Evolutionary conservation across 345 rosid species (phyloP).

Genomic region (Eucalyptus marginata): DNA sequence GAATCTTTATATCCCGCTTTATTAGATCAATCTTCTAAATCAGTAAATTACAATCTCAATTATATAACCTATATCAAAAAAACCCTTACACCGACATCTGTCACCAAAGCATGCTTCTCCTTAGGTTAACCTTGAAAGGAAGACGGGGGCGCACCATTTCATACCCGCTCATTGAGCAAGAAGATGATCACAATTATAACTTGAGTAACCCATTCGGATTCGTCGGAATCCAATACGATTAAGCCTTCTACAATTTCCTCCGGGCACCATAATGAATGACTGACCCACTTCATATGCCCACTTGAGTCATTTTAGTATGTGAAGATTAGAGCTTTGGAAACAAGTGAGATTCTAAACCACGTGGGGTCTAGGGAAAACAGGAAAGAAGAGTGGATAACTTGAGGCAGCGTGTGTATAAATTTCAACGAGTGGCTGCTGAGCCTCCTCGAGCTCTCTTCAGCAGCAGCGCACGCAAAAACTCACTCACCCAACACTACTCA

Average conservation of each 20-base stretch:
- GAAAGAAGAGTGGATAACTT: not conserved
- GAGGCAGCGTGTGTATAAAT: not conserved
- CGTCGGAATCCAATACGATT: not conserved
- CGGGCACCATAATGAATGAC: not conserved
- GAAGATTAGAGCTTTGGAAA: not conserved
- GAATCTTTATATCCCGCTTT: too few species aligned
- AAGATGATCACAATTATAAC: not conserved
- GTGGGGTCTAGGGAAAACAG: not conserved
- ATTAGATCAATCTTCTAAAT: too few species aligned
- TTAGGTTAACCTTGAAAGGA: not conserved
- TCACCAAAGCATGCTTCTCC: not conserved
- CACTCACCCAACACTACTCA: not conserved
- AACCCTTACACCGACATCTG: too few species aligned
- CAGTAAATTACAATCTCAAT: too few species aligned
- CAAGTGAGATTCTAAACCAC: not conserved
- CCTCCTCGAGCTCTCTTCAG: not conserved
- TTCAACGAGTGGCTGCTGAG: not conserved
- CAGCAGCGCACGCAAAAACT: not conserved
- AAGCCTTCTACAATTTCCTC: not conserved
- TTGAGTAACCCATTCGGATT: not conserved
- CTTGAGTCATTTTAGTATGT: not conserved
- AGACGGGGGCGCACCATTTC: not conserved
- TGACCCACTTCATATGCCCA: not conserved
- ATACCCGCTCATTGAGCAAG: not conserved
- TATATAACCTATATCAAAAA: fast-evolving